Evolutionary conservation across 139 green algal genomes (phyloP), one percentile per base, ranked within the genome.

Genomic region (Dunaliella primolecta): DNA sequence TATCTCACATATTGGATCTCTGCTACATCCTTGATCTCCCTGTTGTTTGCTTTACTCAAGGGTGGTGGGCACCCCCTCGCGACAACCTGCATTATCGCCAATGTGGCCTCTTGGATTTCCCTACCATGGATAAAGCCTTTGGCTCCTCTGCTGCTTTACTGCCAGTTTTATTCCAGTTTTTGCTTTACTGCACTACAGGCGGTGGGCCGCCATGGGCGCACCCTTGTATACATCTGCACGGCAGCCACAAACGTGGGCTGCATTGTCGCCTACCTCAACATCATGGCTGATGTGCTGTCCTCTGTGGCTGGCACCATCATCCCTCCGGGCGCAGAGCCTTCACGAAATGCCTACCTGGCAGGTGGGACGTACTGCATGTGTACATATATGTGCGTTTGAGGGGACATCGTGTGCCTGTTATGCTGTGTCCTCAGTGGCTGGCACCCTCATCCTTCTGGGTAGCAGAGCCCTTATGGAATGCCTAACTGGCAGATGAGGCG

Each of bases 221-320:
- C 75, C 38, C 64, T 90, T 1, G 82, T 95, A 1, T 84, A 91
- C 81, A 27, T 92, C 25, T 95, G 89, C 81, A 91, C 88, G 0
- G 86, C 89, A 15, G 87, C 89, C 1, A 81, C 93, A 21, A 94
- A 95, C 87, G 71, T 94, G 56, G 91, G 91, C 15, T 84, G 75
- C 79, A 85, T 98, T 20, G 92, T 97, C 2, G 92, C 94, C 0
- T 98, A 96, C 86, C 84, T 97, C 27, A 95, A 96, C 89, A 95
- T 98, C 78, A 81, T 97, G 74, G 93, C 93, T 23, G 95, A 97
- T 87, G 90, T 94, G 20, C 79, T 96, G 29, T 95, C 90, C 0
- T 81, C 82, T 0, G 94, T 97, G 75, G 93, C 94, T 1, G 93
- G 93, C 35, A 96, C 91, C 0, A 87, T 97, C 57, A 94, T 97